A percentile compares a stretch with the other conserved stretches of the same genome.
Conservation (phyloP, 805 yeast species). For the Candida tallmaniae region DNA sequence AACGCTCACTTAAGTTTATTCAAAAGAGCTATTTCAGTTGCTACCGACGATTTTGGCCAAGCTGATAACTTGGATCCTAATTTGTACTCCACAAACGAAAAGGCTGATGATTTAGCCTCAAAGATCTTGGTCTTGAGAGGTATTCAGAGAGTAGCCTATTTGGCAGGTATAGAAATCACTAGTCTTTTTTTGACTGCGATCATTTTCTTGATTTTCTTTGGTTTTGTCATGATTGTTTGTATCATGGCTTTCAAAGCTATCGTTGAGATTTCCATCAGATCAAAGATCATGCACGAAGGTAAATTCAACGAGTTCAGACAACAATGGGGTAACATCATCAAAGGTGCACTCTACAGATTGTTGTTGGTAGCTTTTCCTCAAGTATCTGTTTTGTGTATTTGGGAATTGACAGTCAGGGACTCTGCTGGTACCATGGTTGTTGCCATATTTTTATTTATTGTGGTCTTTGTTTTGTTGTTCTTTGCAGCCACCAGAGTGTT, state of each 20-base stretch:
- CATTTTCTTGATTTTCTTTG: slow-evolving; percentile 76
- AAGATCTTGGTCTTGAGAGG: slow-evolving; percentile 85
- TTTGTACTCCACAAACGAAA: slow-evolving; percentile 71
- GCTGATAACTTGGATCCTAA: slow-evolving; percentile 37
- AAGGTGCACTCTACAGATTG: slow-evolving; percentile 84
- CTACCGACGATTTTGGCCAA: slow-evolving; percentile 44
- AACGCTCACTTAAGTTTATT: slow-evolving; percentile 11
- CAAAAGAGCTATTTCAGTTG: slow-evolving; percentile 22
- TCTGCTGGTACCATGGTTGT: slow-evolving; percentile 79
- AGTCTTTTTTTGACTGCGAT: slow-evolving; percentile 82
- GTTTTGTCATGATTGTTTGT: slow-evolving; percentile 52
- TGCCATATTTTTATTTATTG: slow-evolving; percentile 65
- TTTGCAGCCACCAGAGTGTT: slow-evolving; percentile 77
- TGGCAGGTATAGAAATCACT: slow-evolving; percentile 83
- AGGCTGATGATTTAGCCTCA: slow-evolving; percentile 49
- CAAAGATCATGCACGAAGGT: slow-evolving; percentile 55
- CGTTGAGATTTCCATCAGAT: slow-evolving; percentile 57
- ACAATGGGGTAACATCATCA: slow-evolving; percentile 80
- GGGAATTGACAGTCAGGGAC: slow-evolving; percentile 85
- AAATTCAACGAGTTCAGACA: slow-evolving; percentile 73
- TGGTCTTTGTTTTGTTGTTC: slow-evolving; percentile 53
- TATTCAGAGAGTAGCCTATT: slow-evolving; percentile 82
- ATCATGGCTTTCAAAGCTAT: slow-evolving; percentile 64
- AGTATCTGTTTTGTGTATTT: slow-evolving; percentile 69
- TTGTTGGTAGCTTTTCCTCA: slow-evolving; percentile 86